Evolutionary conservation across 2,329 filamentous ascomycete genomes (phyloP).

Genomic region (Ambrosiella xylebori): DNA sequence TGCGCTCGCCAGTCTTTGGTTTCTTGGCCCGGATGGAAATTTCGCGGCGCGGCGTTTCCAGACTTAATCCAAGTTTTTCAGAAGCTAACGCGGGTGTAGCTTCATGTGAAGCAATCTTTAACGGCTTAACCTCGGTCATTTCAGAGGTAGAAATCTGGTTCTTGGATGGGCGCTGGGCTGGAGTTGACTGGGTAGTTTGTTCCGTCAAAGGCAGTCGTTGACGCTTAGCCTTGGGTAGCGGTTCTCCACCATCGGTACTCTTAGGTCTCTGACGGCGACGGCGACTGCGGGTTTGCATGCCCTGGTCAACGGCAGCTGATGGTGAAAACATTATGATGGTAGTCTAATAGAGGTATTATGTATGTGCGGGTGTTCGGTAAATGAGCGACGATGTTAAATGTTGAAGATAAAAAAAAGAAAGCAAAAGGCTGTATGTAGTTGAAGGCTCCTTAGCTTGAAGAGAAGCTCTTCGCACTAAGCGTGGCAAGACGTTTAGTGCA

Average conservation of each 20-base stretch:
- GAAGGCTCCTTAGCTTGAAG: not conserved
- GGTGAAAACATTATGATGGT: conserved; percentile 39
- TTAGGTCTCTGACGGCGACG: conserved; percentile 43
- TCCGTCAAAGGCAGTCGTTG: conserved; percentile 41
- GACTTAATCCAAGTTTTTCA: conserved; percentile 29
- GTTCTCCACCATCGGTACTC: conserved; percentile 35
- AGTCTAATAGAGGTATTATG: not conserved
- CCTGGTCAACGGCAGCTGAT: conserved; percentile 28
- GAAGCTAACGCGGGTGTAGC: conserved; percentile 13
- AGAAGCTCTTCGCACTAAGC: conserved; percentile 4
- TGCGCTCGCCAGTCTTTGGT: conserved; percentile 42
- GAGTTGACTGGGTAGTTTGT: conserved; percentile 29
- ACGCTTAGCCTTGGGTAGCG: conserved; percentile 47
- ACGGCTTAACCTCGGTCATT: conserved; percentile 37
- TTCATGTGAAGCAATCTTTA: conserved; percentile 30
- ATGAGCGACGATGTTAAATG: too few species aligned
- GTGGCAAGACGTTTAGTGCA: not conserved
- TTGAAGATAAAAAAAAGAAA: not conserved
- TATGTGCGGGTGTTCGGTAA: not conserved
- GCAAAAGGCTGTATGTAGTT: not conserved
- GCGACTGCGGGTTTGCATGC: conserved; percentile 29
- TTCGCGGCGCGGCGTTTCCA: conserved; percentile 26
- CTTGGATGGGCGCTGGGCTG: not conserved
- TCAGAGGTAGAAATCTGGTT: conserved; percentile 27
- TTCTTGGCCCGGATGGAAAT: conserved; percentile 46